phyloP scores from a whole-genome alignment of 495 filamentous ascomycete species.

The Daldinia vernicosa region DNA sequence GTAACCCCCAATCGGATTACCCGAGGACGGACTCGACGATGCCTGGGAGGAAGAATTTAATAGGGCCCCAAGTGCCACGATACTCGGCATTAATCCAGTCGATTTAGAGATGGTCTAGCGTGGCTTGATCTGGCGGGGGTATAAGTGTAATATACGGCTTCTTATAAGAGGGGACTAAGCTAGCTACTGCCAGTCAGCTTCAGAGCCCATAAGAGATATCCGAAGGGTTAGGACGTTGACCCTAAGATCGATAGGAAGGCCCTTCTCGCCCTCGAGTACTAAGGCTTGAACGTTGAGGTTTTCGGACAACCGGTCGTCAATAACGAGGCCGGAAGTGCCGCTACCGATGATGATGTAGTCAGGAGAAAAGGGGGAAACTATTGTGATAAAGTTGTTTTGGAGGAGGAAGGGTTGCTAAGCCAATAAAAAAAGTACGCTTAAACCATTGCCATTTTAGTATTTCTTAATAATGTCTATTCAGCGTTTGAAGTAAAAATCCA shows the following conservation, averaged over 20 bases:
- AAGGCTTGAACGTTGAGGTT: neutral
- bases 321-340: neutral
- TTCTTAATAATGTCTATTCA: neutral
- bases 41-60: neutral
- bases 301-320: neutral
- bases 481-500: neutral
- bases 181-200: neutral
- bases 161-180: neutral
- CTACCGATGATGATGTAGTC: neutral
- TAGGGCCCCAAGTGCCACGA: neutral
- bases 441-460: neutral
- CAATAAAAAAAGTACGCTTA: neutral
- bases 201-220: neutral
- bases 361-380: neutral
- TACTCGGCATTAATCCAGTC: neutral
- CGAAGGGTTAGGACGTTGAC: neutral
- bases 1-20: no score
- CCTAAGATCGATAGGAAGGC: neutral
- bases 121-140: neutral
- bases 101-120: neutral
- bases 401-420: no score
- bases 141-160: neutral
- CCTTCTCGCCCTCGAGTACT: neutral
- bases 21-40: no score
- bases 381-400: neutral